Conservation (phyloP, 106 monocot species). For the Vanilla planifolia region DNA sequence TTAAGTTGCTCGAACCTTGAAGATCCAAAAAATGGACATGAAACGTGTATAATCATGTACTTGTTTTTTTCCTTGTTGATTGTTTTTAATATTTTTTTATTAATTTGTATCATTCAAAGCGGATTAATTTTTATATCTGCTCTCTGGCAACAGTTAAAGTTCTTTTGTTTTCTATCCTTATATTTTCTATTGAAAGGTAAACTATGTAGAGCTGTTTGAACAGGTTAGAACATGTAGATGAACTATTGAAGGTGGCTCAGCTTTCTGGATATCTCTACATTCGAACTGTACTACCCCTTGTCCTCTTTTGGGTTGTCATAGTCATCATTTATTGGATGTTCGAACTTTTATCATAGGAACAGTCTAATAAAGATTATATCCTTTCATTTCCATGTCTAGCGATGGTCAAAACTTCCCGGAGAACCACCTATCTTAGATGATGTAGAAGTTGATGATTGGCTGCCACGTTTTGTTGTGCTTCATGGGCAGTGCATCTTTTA, state of each 20-base stretch:
- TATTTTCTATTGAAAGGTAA: background rate
- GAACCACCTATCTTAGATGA: slow-evolving; percentile 96
- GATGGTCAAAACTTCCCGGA: slow-evolving; percentile 87
- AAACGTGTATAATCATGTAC: no score
- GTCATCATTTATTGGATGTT: background rate
- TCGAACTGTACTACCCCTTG: slow-evolving; percentile 55
- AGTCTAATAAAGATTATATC: background rate
- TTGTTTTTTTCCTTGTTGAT: no score
- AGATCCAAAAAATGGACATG: no score
- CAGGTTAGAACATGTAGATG: slow-evolving; percentile 94
- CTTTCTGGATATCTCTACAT: slow-evolving; percentile 78
- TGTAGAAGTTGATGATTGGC: slow-evolving; percentile 83
- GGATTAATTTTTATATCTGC: no score
- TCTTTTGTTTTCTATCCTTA: no score
- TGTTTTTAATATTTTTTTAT: no score
- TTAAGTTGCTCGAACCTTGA: no score
- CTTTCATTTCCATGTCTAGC: slow-evolving; percentile 26
- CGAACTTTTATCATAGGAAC: no score
- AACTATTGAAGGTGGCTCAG: slow-evolving; percentile 63
- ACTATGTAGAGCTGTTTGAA: background rate
- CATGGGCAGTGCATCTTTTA: slow-evolving; percentile 71
- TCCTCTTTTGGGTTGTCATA: background rate
- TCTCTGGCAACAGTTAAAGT: no score
- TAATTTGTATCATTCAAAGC: no score
- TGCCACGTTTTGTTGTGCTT: slow-evolving; percentile 86